phyloP scores from a whole-genome alignment of 176 grass and related monocot species.

The Chrysopogon serrulatus region DNA sequence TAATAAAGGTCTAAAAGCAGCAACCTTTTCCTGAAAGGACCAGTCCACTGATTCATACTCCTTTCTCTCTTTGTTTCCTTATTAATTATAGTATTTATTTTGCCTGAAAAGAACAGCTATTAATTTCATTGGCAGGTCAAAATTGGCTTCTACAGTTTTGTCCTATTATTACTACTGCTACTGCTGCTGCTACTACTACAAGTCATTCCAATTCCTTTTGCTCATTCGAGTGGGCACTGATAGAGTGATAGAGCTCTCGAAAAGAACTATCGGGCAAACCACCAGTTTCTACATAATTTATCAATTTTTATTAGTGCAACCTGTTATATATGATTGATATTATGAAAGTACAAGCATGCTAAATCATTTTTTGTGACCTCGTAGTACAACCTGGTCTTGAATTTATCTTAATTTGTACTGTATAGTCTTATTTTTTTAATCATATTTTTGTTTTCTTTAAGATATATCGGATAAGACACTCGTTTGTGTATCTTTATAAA shows the following conservation, averaged over 20 bases:
- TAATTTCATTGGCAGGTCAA: background rate
- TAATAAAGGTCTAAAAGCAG: conserved; percentile 4
- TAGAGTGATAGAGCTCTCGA: background rate
- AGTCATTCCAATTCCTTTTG: background rate
- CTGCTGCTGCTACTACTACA: background rate
- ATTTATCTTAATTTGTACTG: too few relatives aligned
- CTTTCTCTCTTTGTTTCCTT: background rate
- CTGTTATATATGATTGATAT: background rate
- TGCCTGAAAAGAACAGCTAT: background rate
- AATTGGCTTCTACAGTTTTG: background rate
- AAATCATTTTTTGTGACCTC: background rate
- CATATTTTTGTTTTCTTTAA: too few relatives aligned
- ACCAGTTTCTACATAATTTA: background rate
- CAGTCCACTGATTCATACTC: background rate
- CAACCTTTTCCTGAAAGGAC: background rate
- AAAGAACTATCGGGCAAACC: background rate
- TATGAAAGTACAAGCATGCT: background rate
- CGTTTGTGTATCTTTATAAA: too few relatives aligned
- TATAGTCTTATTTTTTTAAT: too few relatives aligned
- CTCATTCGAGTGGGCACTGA: background rate
- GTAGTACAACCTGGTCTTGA: too few relatives aligned
- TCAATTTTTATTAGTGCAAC: too few relatives aligned
- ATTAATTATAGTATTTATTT: background rate
- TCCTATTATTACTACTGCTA: background rate
- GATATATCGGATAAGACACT: too few relatives aligned